These are phyloP conservation scores for Triticum aestivum DNA, from an alignment of 176 grass and related monocot genomes.

Conservation along the genomic window DNA sequence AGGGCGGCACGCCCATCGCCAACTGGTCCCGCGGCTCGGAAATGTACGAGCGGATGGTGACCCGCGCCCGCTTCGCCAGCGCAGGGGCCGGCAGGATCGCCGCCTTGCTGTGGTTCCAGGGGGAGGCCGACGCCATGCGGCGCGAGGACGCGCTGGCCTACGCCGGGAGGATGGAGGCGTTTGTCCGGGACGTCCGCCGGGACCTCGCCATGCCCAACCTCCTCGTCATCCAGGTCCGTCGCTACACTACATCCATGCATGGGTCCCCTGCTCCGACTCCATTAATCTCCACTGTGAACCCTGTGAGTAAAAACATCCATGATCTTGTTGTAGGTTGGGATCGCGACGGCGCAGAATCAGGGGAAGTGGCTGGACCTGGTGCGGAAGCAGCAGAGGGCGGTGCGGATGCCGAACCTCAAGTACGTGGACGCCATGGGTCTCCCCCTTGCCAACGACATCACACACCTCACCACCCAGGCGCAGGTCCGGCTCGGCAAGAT, in stretches of 20 bases:
- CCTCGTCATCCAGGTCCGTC: conserved; percentile 47
- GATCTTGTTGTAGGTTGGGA: conserved; percentile 37
- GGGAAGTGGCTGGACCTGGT: conserved; percentile 52
- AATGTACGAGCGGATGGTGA: conserved; percentile 38
- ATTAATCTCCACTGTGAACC: neutral
- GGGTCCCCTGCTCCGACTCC: neutral
- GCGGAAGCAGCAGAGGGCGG: conserved; percentile 46
- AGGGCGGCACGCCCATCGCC: conserved; percentile 53
- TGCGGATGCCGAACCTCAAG: conserved; percentile 42
- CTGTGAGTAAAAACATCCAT: neutral
- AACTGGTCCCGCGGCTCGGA: conserved; percentile 37
- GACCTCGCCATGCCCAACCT: conserved; percentile 47
- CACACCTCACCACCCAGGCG: conserved; percentile 62
- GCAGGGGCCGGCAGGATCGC: neutral
- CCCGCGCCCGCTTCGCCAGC: conserved; percentile 3
- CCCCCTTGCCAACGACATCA: conserved; percentile 43
- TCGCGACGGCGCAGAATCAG: conserved; percentile 56
- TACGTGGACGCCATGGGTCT: conserved; percentile 78
- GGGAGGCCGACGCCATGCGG: conserved; percentile 52
- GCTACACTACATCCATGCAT: neutral
- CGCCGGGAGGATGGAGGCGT: conserved; percentile 26
- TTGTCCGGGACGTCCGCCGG: conserved; percentile 37
- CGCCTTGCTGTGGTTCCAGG: conserved; percentile 66
- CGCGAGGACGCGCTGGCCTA: conserved; percentile 38
- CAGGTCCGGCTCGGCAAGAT: conserved; percentile 62